Evolutionary conservation across 495 filamentous ascomycete genomes (phyloP).

Genomic region (Jackrogersella minutella): DNA sequence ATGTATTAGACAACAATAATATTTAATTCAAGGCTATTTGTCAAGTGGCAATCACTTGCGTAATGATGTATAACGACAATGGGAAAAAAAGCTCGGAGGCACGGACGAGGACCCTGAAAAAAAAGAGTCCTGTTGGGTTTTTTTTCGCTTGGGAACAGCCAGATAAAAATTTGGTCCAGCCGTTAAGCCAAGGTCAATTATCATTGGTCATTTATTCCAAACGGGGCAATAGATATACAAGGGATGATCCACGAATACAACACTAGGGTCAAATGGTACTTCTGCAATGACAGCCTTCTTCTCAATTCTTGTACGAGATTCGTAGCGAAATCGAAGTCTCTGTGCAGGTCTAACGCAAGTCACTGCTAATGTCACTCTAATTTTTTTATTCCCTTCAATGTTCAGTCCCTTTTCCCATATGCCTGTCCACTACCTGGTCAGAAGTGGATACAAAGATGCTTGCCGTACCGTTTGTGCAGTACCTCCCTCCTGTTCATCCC

Average conservation of each 20-base stretch:
- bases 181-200: conserved; percentile 5
- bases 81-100: conserved; percentile 18
- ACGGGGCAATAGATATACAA: conserved; percentile 37
- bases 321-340: conserved; percentile 27
- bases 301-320: conserved; percentile 37
- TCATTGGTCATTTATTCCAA: conserved; percentile 33
- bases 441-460: conserved; percentile 29
- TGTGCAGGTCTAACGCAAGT: conserved; percentile 32
- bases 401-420: conserved; percentile 8
- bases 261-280: conserved; percentile 26
- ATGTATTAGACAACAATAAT: background rate
- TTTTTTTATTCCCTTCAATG: conserved; percentile 25
- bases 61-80: conserved; percentile 31
- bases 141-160: conserved; percentile 16
- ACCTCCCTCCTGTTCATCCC: conserved; percentile 26
- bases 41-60: conserved; percentile 33
- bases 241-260: conserved; percentile 31
- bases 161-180: conserved; percentile 31
- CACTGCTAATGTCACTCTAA: conserved; percentile 30
- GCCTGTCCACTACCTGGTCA: conserved; percentile 27
- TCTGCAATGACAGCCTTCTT: conserved; percentile 18
- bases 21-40: background rate
- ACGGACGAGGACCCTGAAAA: conserved; percentile 33
- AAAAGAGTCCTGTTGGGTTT: conserved; percentile 16
- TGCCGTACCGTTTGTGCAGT: conserved; percentile 35